Base-by-base conservation (phyloP, 495 filamentous ascomycete species). In the Talaromyces thailandensis region DNA sequence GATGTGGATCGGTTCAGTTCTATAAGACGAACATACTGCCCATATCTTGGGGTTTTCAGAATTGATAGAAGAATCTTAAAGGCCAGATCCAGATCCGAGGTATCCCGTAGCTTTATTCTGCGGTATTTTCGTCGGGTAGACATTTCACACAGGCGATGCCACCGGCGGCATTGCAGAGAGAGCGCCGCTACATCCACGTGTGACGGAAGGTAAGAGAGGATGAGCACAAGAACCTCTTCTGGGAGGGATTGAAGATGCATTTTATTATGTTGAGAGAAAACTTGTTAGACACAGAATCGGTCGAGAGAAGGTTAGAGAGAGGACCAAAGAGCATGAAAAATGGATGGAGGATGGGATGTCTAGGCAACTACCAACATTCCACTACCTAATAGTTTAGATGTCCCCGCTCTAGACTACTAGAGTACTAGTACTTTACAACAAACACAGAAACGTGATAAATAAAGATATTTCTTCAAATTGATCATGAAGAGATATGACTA, bases 121-220 rank as follows among this genome's bases (percentile, higher is more conserved):
- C 45, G 45, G 3, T 50, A 50, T 50, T 50, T 50, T n/a, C 45
- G 45, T 50, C 45, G n/a, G 9, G 45, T 50, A 18, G 18, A 5
- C 45, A 50, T 50, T 2, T 50, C 45, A 50, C 45, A 50, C n/a
- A 50, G 18, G 6, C 45, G 45, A 23, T 50, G 45, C 45, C 45
- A 50, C 6, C 45, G 45, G 45, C 18, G 45, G 45, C 45, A 50
- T 50, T 50, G 45, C 2, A 23, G 2, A 14, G 45, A 50, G 45
- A 51, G 48, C 48, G 48, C 18, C n/a, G 48, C 18, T 51, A 9
- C 48, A 51, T 51, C 48, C 18, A 18, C 48, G 18, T 51, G 48
- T 24, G 48, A 51, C 18, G 60, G 16, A 5, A 71, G 55, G 25
- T 48, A 63, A n/a, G 63, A 65, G 23, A 71, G 58, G 16, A 69